Percentiles rank a stretch among this genome's conserved stretches.
Evolutionary conservation across 2,329 filamentous ascomycete genomes (phyloP).

Genomic region (Paradendryphiella salina): DNA sequence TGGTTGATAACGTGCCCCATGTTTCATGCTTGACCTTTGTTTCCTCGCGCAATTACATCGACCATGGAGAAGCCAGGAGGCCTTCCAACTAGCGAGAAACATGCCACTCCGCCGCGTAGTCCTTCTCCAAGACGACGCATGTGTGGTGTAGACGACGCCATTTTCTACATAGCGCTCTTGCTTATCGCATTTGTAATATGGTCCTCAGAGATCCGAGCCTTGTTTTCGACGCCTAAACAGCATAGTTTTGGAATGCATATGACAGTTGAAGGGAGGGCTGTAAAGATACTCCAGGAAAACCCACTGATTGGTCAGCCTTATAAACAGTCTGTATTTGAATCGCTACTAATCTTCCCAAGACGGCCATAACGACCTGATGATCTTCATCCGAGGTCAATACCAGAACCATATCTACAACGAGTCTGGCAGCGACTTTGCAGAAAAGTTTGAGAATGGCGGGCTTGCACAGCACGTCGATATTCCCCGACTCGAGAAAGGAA

Average conservation of each 20-base stretch:
- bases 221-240: constrained; percentile 1
- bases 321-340: neutral
- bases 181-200: constrained; percentile 13
- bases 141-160: neutral
- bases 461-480: constrained; percentile 76
- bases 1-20: neutral
- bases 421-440: constrained; percentile 64
- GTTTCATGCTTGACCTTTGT: neutral
- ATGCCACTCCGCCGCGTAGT: neutral
- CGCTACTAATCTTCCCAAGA: constrained; percentile 57
- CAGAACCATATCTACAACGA: constrained; percentile 75
- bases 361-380: constrained; percentile 86
- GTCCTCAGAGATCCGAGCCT: constrained; percentile 2
- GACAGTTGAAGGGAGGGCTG: constrained; percentile 39
- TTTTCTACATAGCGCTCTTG: constrained; percentile 7
- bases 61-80: constrained; percentile 17
- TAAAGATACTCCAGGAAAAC: constrained; percentile 43
- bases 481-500: constrained; percentile 70
- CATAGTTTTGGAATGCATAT: constrained; percentile 4
- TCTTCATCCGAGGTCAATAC: constrained; percentile 67
- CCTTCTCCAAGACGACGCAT: neutral
- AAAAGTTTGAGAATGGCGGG: constrained; percentile 71
- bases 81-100: neutral
- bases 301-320: constrained; percentile 47
- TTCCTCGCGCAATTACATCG: neutral